Evolutionary conservation across 176 grass and related monocot genomes (phyloP).

Genomic region (Saccharum spontaneum): DNA sequence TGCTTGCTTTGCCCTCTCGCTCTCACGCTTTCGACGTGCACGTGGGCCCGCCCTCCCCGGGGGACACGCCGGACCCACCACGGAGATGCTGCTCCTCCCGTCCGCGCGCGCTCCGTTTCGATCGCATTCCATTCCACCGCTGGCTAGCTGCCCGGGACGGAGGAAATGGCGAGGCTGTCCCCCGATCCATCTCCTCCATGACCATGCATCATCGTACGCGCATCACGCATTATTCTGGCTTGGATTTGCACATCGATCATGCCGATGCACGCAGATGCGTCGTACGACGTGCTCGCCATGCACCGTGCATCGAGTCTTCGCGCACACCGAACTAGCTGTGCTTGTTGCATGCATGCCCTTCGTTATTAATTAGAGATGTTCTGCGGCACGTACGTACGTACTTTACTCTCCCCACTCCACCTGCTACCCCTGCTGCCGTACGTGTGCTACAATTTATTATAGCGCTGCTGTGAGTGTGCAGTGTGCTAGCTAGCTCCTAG

Average conservation of each 20-base stretch:
- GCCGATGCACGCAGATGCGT: not conserved
- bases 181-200: not conserved
- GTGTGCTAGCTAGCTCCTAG: no score
- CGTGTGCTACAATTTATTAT: no score
- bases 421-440: no score
- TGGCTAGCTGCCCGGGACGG: no score
- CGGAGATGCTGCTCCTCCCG: slow-evolving; percentile 22
- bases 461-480: no score
- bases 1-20: not conserved
- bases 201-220: not conserved
- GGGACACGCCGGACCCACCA: slow-evolving; percentile 34
- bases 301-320: slow-evolving; percentile 1
- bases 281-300: not conserved
- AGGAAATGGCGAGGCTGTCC: slow-evolving; percentile 17
- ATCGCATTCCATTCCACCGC: no score
- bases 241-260: no score
- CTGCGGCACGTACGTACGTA: no score
- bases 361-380: no score
- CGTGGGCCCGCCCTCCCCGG: slow-evolving; percentile 3
- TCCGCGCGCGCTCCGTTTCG: no score
- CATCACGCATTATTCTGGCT: no score
- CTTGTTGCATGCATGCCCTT: not conserved
- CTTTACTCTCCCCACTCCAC: no score
- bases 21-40: slow-evolving; percentile 38
- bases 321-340: not conserved